Evolutionary conservation across 2,329 filamentous ascomycete genomes (phyloP).

Genomic region (Clathrospora elynae): DNA sequence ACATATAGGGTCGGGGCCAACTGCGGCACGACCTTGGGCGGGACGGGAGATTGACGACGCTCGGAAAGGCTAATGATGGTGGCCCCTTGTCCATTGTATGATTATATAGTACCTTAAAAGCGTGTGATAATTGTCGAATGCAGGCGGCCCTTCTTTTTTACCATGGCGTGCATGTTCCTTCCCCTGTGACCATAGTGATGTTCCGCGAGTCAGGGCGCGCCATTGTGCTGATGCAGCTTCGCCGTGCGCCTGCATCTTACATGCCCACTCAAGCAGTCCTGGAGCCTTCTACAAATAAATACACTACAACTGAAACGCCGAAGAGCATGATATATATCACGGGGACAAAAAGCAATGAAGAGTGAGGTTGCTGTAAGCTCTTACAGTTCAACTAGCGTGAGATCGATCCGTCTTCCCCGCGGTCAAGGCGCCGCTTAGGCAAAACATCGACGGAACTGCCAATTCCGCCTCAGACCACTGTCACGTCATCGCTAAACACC

Average conservation of each 20-base stretch:
- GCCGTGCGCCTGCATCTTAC: slow-evolving; percentile 2
- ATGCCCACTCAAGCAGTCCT: no score
- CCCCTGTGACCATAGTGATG: slow-evolving; percentile 6
- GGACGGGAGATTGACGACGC: slow-evolving; percentile 14
- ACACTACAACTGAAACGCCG: neutral
- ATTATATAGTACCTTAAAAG: slow-evolving; percentile 44
- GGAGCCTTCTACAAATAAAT: neutral
- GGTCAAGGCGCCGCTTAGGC: slow-evolving; percentile 13
- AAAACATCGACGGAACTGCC: slow-evolving; percentile 12
- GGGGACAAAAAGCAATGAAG: neutral
- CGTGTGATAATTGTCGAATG: slow-evolving; percentile 33
- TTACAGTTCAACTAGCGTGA: slow-evolving; percentile 16
- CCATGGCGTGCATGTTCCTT: slow-evolving; percentile 2
- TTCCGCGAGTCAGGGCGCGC: slow-evolving; percentile 15
- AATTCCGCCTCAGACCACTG: slow-evolving; percentile 10
- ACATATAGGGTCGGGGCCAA: slow-evolving; percentile 10
- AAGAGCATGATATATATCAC: neutral
- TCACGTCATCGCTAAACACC: slow-evolving; percentile 28
- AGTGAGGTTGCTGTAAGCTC: slow-evolving; percentile 43
- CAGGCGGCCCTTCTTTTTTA: slow-evolving; percentile 30
- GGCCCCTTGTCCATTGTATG: slow-evolving; percentile 45
- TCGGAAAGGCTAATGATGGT: slow-evolving; percentile 33
- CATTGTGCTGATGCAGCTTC: slow-evolving; percentile 1
- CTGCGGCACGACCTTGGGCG: slow-evolving; percentile 11
- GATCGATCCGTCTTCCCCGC: slow-evolving; percentile 22